A percentile compares a stretch with the other conserved stretches of the same genome.
Evolutionary conservation across 2,329 filamentous ascomycete genomes (phyloP).

Genomic region (Colletotrichum brevisporum): DNA sequence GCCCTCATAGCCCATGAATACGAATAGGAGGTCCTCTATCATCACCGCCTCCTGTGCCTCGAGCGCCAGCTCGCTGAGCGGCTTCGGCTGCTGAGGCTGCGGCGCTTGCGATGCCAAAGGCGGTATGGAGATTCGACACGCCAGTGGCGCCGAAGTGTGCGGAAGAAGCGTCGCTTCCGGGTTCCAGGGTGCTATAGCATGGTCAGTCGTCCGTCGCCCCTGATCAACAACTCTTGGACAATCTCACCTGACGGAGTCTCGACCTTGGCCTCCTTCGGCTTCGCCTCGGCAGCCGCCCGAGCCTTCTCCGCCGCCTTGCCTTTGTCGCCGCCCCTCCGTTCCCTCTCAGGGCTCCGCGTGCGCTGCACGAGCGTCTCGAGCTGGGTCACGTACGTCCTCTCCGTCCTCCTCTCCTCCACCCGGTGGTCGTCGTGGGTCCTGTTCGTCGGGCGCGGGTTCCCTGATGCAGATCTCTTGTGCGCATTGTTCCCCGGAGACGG

Average conservation of each 20-base stretch:
- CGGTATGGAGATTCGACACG: constrained; percentile 72
- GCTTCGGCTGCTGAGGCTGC: constrained; percentile 74
- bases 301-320: constrained; percentile 54
- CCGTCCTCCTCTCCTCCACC: constrained; percentile 70
- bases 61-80: constrained; percentile 79
- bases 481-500: constrained; percentile 53
- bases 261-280: constrained; percentile 59
- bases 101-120: constrained; percentile 84
- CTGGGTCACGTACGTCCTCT: constrained; percentile 70
- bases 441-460: constrained; percentile 66
- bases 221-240: constrained; percentile 37
- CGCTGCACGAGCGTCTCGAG: constrained; percentile 74
- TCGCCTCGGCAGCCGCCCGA: constrained; percentile 59
- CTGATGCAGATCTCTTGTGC: constrained; percentile 72
- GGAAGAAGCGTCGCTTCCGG: constrained; percentile 82
- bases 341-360: constrained; percentile 71
- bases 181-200: constrained; percentile 74
- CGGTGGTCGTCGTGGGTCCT: constrained; percentile 58
- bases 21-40: constrained; percentile 91
- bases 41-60: constrained; percentile 89
- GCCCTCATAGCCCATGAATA: constrained; percentile 99
- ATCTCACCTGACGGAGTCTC: constrained; percentile 64
- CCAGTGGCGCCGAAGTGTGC: constrained; percentile 79
- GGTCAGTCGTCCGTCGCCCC: constrained; percentile 14
- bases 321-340: constrained; percentile 57